These are phyloP conservation scores for Populus alba DNA, from an alignment of 345 rosid genomes.

Conservation along the genomic window DNA sequence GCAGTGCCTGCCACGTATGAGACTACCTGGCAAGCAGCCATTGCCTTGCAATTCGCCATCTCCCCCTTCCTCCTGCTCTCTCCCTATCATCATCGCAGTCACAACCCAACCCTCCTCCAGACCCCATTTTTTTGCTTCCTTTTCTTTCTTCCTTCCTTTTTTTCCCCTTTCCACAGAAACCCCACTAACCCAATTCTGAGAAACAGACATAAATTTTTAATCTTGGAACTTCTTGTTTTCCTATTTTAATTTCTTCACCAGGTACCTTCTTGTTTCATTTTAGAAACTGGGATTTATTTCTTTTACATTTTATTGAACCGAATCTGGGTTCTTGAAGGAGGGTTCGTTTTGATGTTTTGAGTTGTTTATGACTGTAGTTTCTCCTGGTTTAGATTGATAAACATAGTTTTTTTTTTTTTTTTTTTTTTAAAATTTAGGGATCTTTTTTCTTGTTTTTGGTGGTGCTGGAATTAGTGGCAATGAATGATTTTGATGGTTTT, in stretches of 20 bases:
- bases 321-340: not conserved
- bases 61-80: not conserved
- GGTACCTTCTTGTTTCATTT: not conserved
- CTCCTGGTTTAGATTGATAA: not conserved
- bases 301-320: not conserved
- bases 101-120: not conserved
- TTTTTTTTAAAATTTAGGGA: not conserved
- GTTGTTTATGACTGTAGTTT: not conserved
- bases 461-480: not conserved
- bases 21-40: conserved; percentile 55
- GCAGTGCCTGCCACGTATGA: conserved; percentile 61
- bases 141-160: not conserved
- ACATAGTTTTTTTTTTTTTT: not conserved
- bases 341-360: not conserved
- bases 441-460: not conserved
- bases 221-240: not conserved
- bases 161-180: not conserved
- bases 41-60: conserved; percentile 42
- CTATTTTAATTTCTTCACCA: not conserved
- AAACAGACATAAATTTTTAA: not conserved
- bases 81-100: not conserved
- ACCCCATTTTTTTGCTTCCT: not conserved
- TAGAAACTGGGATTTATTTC: not conserved
- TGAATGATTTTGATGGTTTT: conserved; percentile 22
- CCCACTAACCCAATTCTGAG: not conserved